Evolutionary conservation across 192 early-diverging fungal species (phyloP), one percentile per base, ranked within the genome.

Genomic region (Chytriomyces sp.): DNA sequence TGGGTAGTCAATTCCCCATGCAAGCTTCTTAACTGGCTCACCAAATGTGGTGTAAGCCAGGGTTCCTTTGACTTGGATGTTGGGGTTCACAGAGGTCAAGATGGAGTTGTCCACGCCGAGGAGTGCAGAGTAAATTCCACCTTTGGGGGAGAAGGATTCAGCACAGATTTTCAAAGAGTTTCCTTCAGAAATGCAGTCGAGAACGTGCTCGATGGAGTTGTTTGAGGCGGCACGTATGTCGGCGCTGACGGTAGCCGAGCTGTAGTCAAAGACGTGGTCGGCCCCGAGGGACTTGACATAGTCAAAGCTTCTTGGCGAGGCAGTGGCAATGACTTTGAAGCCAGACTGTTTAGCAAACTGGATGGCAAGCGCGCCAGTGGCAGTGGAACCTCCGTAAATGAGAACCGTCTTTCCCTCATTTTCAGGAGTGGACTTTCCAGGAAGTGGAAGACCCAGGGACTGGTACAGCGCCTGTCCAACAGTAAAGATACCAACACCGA

Each of bases 301-400:
- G 50, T 75, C 79, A 80, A 80, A 80, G 74, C 77, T 80, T 43
- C 60, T 24, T 59, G 62, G 48, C 7, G 75, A 78, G 20, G 47
- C 64, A 9, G 74, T 78, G 45, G 79, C 50, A 26, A 80, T 50
- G 5, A 80, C 75, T 59, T 48, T 67, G 57, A 66, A 64, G 11
- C 74, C 74, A 6, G 75, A 35, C 64, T 67, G 53, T 23, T 77
- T 80, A 4, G 79, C 79, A n/a, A 82, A 61, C 72, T 85, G 83
- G n/a, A 85, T 76, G 43, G 83, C 83, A 69, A 82, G 73, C n/a
- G 72, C 45, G 7, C 83, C 83, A 16, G 77, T 79, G 18, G 79
- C 66, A 13, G 75, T 66, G 10, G 72, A 64, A 0, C 75, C 78
- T 26, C 81, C 81, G 66, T 79, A 85, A 49, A 85, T 67, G n/a